Base-by-base conservation (phyloP, 345 rosid species). In the Eucalyptus regnans region DNA sequence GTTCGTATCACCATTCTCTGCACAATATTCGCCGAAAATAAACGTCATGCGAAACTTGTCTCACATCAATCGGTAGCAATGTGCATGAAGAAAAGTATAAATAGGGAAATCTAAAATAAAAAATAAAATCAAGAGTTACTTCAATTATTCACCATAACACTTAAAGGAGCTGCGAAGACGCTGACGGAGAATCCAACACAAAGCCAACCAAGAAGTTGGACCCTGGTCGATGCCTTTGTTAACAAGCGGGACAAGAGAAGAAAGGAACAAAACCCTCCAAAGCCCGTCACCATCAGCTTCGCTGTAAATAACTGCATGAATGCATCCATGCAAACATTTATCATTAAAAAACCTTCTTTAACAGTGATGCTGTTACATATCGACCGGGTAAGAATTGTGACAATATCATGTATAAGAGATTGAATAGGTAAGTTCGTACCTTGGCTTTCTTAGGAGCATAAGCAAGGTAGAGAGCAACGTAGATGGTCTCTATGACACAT, bases 401-500 rank as follows among this genome's bases (percentile, higher is more conserved):
- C 83, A 0, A 20, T 76, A 37, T 18, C 20, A 2, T 10, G 43
- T 94, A 92, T 43, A 91, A 89, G 9, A 79, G 86, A 1, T 60
- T 29, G 68, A 18, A 27, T 6, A 60, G 68, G 46, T 33, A 52
- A 46, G 22, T 68, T 2, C 13, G 49, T 92, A 96, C 99, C 93
- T 92, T 92, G 88, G 87, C 94, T 12, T 92, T 89, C 88, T 62
- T 94, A 87, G 97, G 43, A n/a, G 99, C 97, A 88, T 93, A 98
- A 87, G 91, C 54, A 41, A 97, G 86, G 93, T 86, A 98, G 87
- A 96, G 79, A 89, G 91, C 31, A 81, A 95, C 93, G 93, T 97
- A 98, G 27, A 95, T 83, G 43, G 93, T 94, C 91, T 98, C 97
- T 8, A 96, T 88, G 81, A 94, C 90, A 90, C 96, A 95, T 50